Base-by-base conservation (phyloP, 441 rosid genomes). In the Melianthus villosus region DNA sequence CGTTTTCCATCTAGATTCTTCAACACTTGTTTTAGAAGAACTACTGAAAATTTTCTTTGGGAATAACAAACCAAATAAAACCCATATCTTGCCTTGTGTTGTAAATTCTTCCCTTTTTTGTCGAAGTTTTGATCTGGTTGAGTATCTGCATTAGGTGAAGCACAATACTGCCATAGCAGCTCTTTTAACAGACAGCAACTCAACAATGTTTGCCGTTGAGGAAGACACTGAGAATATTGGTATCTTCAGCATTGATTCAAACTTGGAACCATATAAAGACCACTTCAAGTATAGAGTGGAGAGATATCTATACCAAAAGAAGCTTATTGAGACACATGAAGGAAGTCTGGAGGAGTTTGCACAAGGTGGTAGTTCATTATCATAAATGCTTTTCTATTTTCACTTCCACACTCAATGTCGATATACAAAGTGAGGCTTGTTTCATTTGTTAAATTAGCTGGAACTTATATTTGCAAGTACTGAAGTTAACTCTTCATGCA, bases 261-360 rank as follows among this genome's bases (percentile, higher is more conserved):
- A 69, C 38, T 37, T 81, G 52, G 62, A 55, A 61, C 63, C 60
- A 39, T 81, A 71, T 63, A 61, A 49, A 50, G 82, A 62, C 54
- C 93, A 77, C 67, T 81, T 81, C 56, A 60, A 15, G 30, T 64
- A 72, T 48, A 70, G 79, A 59, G 32, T 72, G 61, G 56, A 40
- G 59, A 75, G 69, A 55, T 75, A 60, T 34, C 15, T 35, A 22
- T 72, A 75, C 38, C 82, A 66, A 60, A 77, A 67, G 46, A 51
- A 4, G 40, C 79, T 72, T 45, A 50, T 77, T 41, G 79, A 68
- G 46, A 53, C 60, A 43, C 14, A 72, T 46, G 93, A 81, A 60
- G 84, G 77, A 32, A 74, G 83, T 45, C 75, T 81, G 7, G 75
- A 70, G 59, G 87, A 71, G 56, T 81, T 72, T 50, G 59, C 93